phyloP scores from a whole-genome alignment of 1,139 yeast genomes.

The Scheffersomyces titani region DNA sequence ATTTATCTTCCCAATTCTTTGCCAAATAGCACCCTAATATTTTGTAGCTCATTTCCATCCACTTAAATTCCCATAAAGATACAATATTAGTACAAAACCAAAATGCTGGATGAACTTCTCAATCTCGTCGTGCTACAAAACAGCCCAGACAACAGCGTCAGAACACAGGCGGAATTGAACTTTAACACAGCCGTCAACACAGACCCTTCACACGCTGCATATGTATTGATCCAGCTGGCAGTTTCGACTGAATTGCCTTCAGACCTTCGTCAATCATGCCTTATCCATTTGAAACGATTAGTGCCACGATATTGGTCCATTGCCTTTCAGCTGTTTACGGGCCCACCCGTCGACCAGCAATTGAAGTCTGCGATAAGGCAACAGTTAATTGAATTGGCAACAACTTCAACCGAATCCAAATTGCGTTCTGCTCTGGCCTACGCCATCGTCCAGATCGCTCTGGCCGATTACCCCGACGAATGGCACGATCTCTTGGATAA shows the following conservation, averaged over 20 bases:
- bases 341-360: conserved; percentile 61
- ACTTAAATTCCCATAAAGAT: not conserved
- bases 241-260: conserved; percentile 20
- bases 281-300: conserved; percentile 67
- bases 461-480: conserved; percentile 91
- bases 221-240: conserved; percentile 29
- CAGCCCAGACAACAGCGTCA: conserved; percentile 35
- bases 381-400: conserved; percentile 53
- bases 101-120: conserved; percentile 2
- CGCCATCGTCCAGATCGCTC: conserved; percentile 80
- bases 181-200: conserved; percentile 27
- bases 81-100: not conserved
- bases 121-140: conserved; percentile 33
- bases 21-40: not conserved
- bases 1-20: not conserved
- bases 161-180: conserved; percentile 38
- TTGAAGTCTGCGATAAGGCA: conserved; percentile 53
- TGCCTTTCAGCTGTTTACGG: conserved; percentile 75
- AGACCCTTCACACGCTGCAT: conserved; percentile 35
- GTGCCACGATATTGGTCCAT: conserved; percentile 84
- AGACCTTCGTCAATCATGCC: conserved; percentile 60
- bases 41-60: not conserved
- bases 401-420: conserved; percentile 55
- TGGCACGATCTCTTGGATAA: conserved; percentile 75
- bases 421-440: conserved; percentile 69